Conservation (phyloP, 179 eudicot genomes). For the Actinidia polygama region DNA sequence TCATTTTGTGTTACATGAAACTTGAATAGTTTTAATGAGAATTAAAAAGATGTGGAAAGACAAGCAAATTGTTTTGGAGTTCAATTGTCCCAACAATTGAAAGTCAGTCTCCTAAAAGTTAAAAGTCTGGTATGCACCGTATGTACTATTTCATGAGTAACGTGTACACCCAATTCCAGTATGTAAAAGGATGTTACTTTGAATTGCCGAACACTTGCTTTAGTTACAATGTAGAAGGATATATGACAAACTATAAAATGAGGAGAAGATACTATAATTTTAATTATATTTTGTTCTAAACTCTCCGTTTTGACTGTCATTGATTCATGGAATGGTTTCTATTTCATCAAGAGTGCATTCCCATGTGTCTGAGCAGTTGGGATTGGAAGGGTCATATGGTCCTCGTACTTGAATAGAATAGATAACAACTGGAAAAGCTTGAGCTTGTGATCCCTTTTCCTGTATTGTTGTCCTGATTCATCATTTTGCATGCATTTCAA, state of each 20-base stretch:
- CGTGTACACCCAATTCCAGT: neutral
- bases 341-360: conserved; percentile 45
- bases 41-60: neutral
- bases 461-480: conserved; percentile 20
- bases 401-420: conserved; percentile 91
- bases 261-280: neutral
- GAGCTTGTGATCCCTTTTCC: conserved; percentile 13
- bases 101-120: neutral
- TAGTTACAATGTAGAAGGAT: neutral
- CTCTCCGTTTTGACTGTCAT: too few relatives aligned
- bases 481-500: conserved; percentile 62
- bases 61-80: neutral
- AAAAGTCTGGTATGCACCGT: neutral
- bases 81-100: neutral
- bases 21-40: neutral
- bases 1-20: neutral
- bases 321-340: neutral
- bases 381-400: conserved; percentile 79
- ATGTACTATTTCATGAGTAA: neutral
- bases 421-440: conserved; percentile 85
- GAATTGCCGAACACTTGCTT: neutral
- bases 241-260: neutral
- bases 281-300: neutral
- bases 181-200: neutral
- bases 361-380: conserved; percentile 72